Evolutionary conservation across 2,329 filamentous ascomycete species (phyloP).

Genomic region (Pochonia chlamydosporia): DNA sequence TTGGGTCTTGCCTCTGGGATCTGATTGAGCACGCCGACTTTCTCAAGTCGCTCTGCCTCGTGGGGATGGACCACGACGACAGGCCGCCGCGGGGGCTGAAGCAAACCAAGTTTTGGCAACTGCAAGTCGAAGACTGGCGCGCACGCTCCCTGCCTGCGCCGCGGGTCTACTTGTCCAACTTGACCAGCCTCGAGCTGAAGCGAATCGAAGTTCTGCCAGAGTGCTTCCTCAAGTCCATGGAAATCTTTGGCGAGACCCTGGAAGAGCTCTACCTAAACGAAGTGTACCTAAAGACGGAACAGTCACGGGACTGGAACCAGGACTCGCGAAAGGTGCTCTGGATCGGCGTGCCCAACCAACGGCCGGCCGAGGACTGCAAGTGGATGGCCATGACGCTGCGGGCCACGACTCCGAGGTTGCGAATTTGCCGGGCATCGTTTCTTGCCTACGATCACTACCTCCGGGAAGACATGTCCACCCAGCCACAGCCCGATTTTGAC

Average conservation of each 20-base stretch:
- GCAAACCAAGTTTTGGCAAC: slow-evolving; percentile 30
- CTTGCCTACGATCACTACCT: slow-evolving; percentile 38
- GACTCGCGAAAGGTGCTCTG: slow-evolving; percentile 32
- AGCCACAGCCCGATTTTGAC: slow-evolving; percentile 27
- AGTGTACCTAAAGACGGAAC: slow-evolving; percentile 37
- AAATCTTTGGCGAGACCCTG: slow-evolving; percentile 31
- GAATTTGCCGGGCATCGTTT: slow-evolving; percentile 36
- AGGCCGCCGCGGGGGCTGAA: slow-evolving; percentile 30
- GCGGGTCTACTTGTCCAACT: slow-evolving; percentile 26
- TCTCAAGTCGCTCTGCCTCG: slow-evolving; percentile 41
- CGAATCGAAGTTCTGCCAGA: slow-evolving; percentile 32
- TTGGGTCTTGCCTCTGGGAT: slow-evolving; percentile 43
- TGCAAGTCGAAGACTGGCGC: slow-evolving; percentile 32
- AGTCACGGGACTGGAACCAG: slow-evolving; percentile 26
- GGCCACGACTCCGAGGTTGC: slow-evolving; percentile 26
- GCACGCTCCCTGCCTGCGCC: slow-evolving; percentile 32
- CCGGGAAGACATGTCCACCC: slow-evolving; percentile 20
- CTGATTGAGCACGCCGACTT: slow-evolving; percentile 38
- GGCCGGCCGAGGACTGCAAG: slow-evolving; percentile 26
- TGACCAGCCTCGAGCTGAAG: slow-evolving; percentile 39
- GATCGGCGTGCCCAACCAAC: slow-evolving; percentile 39
- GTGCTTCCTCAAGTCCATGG: slow-evolving; percentile 26
- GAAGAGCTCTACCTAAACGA: slow-evolving; percentile 40
- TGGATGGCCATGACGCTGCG: slow-evolving; percentile 40
- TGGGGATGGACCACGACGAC: slow-evolving; percentile 37